Evolutionary conservation across 2,329 filamentous ascomycete genomes (phyloP).

Genomic region (Diaporthe sp.): DNA sequence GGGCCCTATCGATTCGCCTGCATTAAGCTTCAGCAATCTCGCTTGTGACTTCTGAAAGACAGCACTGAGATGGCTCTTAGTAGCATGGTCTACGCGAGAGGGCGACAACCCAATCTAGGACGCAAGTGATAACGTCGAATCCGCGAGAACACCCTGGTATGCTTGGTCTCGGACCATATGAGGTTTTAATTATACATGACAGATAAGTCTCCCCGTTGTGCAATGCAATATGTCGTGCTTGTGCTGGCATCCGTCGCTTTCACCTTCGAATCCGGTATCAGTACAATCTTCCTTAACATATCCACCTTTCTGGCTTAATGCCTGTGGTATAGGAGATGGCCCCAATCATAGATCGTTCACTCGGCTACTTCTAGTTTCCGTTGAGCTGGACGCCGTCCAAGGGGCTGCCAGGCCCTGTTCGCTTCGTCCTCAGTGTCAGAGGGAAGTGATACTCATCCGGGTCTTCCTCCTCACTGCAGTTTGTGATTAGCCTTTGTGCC

Average conservation of each 20-base stretch:
- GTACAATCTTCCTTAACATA: slow-evolving; percentile 5
- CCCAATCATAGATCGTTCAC: neutral
- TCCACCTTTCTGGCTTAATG: neutral
- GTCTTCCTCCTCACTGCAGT: slow-evolving; percentile 88
- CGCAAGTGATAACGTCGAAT: neutral
- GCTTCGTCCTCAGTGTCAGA: slow-evolving; percentile 69
- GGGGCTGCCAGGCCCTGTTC: slow-evolving; percentile 56
- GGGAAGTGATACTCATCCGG: slow-evolving; percentile 78
- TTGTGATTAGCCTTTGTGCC: neutral
- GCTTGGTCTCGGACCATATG: slow-evolving; percentile 31
- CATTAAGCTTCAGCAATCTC: slow-evolving; percentile 1
- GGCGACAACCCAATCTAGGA: neutral
- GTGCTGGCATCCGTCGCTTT: slow-evolving; percentile 23
- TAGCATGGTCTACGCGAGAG: neutral
- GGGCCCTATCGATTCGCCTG: neutral
- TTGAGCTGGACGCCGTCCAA: slow-evolving; percentile 58
- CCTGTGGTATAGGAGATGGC: slow-evolving; percentile 2
- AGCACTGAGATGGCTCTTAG: neutral
- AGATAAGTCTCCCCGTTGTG: slow-evolving; percentile 14
- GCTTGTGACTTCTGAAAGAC: neutral
- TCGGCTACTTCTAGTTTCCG: slow-evolving; percentile 50
- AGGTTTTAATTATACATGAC: slow-evolving; percentile 28
- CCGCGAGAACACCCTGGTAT: slow-evolving; percentile 30
- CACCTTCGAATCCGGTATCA: neutral
- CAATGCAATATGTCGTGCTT: slow-evolving; percentile 22